These are phyloP conservation scores for Tulasnella sp. DNA, from an alignment of 768 basidiomycete species.

Conservation along the genomic window DNA sequence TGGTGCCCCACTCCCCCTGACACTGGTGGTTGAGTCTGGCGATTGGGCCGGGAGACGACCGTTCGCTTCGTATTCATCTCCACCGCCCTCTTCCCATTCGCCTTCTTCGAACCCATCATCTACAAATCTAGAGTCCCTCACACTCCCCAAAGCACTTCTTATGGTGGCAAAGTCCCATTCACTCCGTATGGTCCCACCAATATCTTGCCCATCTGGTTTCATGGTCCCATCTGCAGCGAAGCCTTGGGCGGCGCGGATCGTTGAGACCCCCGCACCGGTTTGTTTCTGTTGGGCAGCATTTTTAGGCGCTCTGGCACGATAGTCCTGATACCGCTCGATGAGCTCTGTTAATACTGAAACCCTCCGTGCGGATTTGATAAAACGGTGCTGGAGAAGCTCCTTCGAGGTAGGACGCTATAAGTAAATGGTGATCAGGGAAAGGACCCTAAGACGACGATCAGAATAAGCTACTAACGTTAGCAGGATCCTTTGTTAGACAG, in stretches of 20 bases:
- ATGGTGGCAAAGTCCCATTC: conserved; percentile 96
- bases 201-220: conserved; percentile 16
- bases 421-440: conserved; percentile 17
- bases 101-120: conserved; percentile 27
- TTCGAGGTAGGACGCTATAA: conserved; percentile 76
- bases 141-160: conserved; percentile 39
- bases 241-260: conserved; percentile 14
- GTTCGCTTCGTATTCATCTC: neutral
- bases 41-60: conserved; percentile 29
- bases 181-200: conserved; percentile 59
- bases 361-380: conserved; percentile 75
- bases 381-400: conserved; percentile 87
- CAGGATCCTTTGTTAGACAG: conserved; percentile 90
- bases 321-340: conserved; percentile 78
- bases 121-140: conserved; percentile 35
- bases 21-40: conserved; percentile 51
- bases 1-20: conserved; percentile 38
- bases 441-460: neutral
- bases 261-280: conserved; percentile 6
- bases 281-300: conserved; percentile 27
- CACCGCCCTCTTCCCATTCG: conserved; percentile 3
- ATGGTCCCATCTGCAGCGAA: conserved; percentile 18
- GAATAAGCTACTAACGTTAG: conserved; percentile 39
- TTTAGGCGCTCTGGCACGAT: conserved; percentile 42
- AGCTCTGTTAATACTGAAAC: conserved; percentile 79